Conservation (phyloP, 139 green algal genomes). For the Chlamydomonas sp. region DNA sequence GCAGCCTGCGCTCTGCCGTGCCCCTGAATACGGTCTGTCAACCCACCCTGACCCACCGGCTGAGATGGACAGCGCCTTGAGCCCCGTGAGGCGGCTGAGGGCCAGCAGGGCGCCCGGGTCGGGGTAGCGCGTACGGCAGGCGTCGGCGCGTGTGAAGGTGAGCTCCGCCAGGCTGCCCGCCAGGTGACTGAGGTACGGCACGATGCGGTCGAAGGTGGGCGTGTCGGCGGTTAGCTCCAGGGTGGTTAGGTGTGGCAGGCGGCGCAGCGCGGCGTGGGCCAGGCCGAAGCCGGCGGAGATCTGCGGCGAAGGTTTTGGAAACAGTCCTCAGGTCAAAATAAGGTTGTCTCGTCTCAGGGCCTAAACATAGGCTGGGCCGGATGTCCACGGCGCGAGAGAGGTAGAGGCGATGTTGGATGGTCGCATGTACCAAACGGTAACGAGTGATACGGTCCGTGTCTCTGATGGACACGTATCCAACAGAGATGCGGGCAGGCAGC, state of each 20-base stretch:
- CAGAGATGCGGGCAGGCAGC: too few species aligned
- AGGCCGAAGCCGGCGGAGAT: not conserved
- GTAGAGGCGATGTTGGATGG: too few species aligned
- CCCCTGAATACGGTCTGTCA: too few species aligned
- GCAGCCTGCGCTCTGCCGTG: too few species aligned
- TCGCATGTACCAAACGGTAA: too few species aligned
- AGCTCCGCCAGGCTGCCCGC: conserved; percentile 4
- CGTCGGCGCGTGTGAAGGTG: conserved; percentile 1
- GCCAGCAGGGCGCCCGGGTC: not conserved
- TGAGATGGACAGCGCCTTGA: too few species aligned
- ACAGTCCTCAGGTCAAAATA: not conserved
- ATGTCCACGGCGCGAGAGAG: not conserved
- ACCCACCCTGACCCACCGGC: too few species aligned
- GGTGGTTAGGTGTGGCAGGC: conserved; percentile 18
- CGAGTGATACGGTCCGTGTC: too few species aligned
- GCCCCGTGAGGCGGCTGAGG: not conserved
- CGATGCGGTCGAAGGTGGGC: not conserved
- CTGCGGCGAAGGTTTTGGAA: not conserved
- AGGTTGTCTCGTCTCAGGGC: not conserved
- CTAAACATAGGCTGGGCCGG: not conserved
- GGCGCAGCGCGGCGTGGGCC: not conserved
- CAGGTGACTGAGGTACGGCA: not conserved
- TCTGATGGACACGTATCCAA: too few species aligned
- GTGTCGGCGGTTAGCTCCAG: conserved; percentile 15
- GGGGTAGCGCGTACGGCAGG: not conserved